Evolutionary conservation across 768 basidiomycete genomes (phyloP).

Genomic region (Tulasnella calospora): DNA sequence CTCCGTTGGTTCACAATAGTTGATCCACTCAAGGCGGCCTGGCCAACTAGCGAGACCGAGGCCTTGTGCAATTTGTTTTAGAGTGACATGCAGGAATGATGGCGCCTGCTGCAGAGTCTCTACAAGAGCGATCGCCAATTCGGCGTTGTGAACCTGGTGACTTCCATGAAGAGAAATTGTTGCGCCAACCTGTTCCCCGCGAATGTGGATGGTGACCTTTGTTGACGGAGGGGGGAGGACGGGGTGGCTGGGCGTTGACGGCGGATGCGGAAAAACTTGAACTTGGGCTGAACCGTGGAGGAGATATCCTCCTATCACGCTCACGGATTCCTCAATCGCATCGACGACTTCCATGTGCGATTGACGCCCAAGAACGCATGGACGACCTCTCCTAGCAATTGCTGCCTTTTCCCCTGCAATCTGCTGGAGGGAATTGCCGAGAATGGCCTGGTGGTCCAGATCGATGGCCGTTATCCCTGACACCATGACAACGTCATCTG

Average conservation of each 20-base stretch:
- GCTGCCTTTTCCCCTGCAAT: conserved; percentile 82
- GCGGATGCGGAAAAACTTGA: neutral
- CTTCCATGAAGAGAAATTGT: conserved; percentile 65
- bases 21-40: conserved; percentile 68
- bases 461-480: conserved; percentile 85
- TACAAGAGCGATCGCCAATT: conserved; percentile 58
- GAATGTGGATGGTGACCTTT: neutral
- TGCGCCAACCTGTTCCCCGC: conserved; percentile 37
- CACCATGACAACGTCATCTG: conserved; percentile 60
- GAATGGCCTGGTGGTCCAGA: conserved; percentile 87
- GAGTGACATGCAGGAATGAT: conserved; percentile 44
- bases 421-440: conserved; percentile 66
- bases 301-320: conserved; percentile 42
- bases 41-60: conserved; percentile 64
- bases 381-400: conserved; percentile 60
- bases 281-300: conserved; percentile 31
- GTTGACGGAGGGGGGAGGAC: neutral
- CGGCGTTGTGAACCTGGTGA: conserved; percentile 85
- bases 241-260: neutral
- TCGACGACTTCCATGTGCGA: conserved; percentile 40
- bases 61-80: conserved; percentile 51
- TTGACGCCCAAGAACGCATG: conserved; percentile 67
- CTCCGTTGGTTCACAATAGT: conserved; percentile 26
- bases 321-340: conserved; percentile 45
- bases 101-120: conserved; percentile 50